Percentiles rank a stretch among this genome's conserved stretches.
Evolutionary conservation across 2,329 filamentous ascomycete genomes (phyloP).

Genomic region (Ascochyta rabiei): DNA sequence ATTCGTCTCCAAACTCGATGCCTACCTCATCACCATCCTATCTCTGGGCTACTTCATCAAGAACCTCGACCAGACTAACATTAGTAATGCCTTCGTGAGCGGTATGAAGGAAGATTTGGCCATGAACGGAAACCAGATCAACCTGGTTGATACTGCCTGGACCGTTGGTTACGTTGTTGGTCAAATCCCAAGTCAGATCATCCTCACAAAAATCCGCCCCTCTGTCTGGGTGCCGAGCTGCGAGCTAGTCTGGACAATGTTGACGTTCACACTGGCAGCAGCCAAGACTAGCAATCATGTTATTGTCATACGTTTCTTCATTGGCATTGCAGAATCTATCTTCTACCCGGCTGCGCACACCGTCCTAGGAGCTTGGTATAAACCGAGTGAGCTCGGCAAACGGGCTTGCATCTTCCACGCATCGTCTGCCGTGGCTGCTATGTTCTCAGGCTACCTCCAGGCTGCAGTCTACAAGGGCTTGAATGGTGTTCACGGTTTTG

Average conservation of each 20-base stretch:
- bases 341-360: conserved; percentile 31
- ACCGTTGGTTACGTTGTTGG: conserved; percentile 30
- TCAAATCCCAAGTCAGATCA: conserved; percentile 29
- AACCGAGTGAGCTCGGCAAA: conserved; percentile 30
- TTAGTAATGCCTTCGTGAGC: conserved; percentile 33
- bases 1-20: conserved; percentile 32
- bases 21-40: conserved; percentile 28
- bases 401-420: conserved; percentile 33
- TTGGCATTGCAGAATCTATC: conserved; percentile 26
- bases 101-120: conserved; percentile 36
- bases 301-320: conserved; percentile 30
- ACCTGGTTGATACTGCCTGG: conserved; percentile 27
- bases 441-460: conserved; percentile 34
- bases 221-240: conserved; percentile 30
- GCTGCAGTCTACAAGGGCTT: conserved; percentile 27
- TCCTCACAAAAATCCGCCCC: conserved; percentile 29
- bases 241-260: conserved; percentile 28
- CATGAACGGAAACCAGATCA: conserved; percentile 33
- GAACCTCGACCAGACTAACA: conserved; percentile 35
- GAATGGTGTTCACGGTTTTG: conserved; percentile 23
- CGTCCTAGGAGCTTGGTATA: conserved; percentile 33
- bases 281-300: conserved; percentile 32
- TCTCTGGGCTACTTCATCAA: conserved; percentile 35
- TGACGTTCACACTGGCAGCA: conserved; percentile 29
- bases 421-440: conserved; percentile 25